Evolutionary conservation across 176 grass and related monocot genomes (phyloP), one percentile per base, ranked within the genome.

Genomic region (Triticum monococcum): DNA sequence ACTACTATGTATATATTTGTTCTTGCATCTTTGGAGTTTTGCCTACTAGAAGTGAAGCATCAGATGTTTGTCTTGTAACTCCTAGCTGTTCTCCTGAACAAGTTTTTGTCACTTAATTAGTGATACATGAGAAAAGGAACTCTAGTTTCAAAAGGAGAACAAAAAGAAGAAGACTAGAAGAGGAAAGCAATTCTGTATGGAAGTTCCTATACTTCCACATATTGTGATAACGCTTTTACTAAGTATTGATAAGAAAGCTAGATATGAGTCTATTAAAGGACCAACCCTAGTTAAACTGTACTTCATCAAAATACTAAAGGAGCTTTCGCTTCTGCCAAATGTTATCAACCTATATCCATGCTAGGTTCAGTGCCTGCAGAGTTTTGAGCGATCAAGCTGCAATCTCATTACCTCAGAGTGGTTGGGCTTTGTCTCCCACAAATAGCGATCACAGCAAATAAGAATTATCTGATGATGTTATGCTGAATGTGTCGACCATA

Each of bases 301-400:
- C 18, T 32, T 56, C 9, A 54, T 54, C 8, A 56, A 76, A 33
- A 20, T 56, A 56, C 10, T 17, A 77, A 80, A 57, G 23, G 14
- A 11, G 7, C 9, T 56, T 87, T 30, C 7, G 7, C 26, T 60
- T 79, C 14, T 87, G 31, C 25, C 18, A 62, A 82, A 9, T 78
- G 9, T 31, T 65, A 83, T 64, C 32, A 8, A n/a, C 43, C 71
- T 70, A 46, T 72, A 48, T 74, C 46, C 6, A 12, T 25, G 56
- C 71, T 86, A 71, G 37, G 62, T 78, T 50, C n/a, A 72, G 16
- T 72, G 54, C 9, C 25, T 72, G 17, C 84, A 56, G 5, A 66
- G 13, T 54, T 78, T 43, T 72, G 43, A 70, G 18, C 7, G 13
- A 79, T 4, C 28, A 79, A n/a, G 41, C 28, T 79, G 30, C 40